These are phyloP conservation scores for Bipolaris oryzae DNA, from an alignment of 2,329 filamentous ascomycete genomes.

Conservation along the genomic window DNA sequence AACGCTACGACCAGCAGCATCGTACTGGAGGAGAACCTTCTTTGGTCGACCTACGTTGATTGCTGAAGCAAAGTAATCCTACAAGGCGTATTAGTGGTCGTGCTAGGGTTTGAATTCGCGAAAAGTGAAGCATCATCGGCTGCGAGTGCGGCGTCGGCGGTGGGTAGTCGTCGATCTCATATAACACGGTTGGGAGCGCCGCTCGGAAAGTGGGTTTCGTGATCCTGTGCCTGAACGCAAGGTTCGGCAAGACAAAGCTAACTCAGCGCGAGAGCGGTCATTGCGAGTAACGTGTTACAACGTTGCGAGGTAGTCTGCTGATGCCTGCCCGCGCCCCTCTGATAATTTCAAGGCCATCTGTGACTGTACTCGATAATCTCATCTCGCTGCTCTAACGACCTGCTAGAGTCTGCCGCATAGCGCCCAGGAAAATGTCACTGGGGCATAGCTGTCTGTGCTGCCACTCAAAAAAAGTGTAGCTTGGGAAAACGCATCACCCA, in stretches of 20 bases:
- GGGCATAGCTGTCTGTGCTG: constrained; percentile 26
- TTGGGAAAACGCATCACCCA: constrained; percentile 26
- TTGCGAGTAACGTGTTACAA: constrained; percentile 16
- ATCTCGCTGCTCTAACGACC: constrained; percentile 19
- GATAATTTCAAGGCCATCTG: constrained; percentile 17
- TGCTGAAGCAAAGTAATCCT: constrained; percentile 95
- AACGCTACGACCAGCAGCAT: constrained; percentile 87
- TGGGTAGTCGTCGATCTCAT: constrained; percentile 33
- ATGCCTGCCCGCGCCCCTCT: constrained; percentile 27
- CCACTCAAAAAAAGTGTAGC: constrained; percentile 15
- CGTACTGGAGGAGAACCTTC: constrained; percentile 89
- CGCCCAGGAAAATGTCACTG: constrained; percentile 19
- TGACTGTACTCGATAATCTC: constrained; percentile 15
- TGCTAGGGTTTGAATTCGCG: constrained; percentile 42
- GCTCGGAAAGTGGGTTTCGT: constrained; percentile 35
- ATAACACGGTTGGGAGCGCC: constrained; percentile 27
- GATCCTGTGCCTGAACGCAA: constrained; percentile 26
- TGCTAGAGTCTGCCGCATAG: constrained; percentile 16
- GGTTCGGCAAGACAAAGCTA: constrained; percentile 21
- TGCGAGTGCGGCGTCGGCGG: constrained; percentile 32
- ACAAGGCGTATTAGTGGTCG: constrained; percentile 71
- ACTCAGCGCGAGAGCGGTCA: constrained; percentile 15
- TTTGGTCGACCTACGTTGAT: constrained; percentile 91
- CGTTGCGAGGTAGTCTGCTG: constrained; percentile 27
- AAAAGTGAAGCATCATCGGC: constrained; percentile 30